Conservation (phyloP, 768 basidiomycete species). For the Rhodotorula babjevae region DNA sequence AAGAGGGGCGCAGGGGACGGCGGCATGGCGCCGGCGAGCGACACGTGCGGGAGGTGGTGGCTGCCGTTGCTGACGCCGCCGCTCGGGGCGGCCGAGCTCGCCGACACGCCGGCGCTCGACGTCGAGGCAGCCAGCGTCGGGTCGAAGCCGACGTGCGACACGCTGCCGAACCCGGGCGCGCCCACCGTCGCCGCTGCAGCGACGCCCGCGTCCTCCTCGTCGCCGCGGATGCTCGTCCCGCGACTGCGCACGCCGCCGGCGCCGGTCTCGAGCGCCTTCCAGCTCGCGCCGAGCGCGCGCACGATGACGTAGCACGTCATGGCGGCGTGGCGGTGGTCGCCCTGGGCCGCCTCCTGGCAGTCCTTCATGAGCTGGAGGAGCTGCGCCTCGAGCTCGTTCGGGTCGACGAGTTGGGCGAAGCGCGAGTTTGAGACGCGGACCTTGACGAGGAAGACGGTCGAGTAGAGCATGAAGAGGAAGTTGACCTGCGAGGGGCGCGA, state of each 20-base stretch:
- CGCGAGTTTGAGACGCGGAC: conserved; percentile 33
- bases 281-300: conserved; percentile 18
- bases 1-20: conserved; percentile 3
- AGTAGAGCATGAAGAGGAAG: conserved; percentile 36
- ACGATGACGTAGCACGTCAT: conserved; percentile 18
- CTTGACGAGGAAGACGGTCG: conserved; percentile 37
- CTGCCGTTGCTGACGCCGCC: not conserved
- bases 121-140: not conserved
- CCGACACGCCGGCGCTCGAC: not conserved
- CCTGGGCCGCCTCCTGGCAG: conserved; percentile 24
- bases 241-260: conserved; percentile 1
- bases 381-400: conserved; percentile 22
- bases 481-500: conserved; percentile 11
- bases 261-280: conserved; percentile 27
- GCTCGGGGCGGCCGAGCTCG: too few relatives aligned
- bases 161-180: not conserved
- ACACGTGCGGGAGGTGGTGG: not conserved
- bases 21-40: conserved; percentile 12
- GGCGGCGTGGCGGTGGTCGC: conserved; percentile 21
- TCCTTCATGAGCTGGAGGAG: conserved; percentile 23
- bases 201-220: not conserved
- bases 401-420: conserved; percentile 26
- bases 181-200: not conserved
- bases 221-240: not conserved
- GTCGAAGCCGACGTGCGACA: not conserved